Evolutionary conservation across 2,329 filamentous ascomycete genomes (phyloP), one percentile per base, ranked within the genome.

Genomic region (Ceratocystis albifundus): DNA sequence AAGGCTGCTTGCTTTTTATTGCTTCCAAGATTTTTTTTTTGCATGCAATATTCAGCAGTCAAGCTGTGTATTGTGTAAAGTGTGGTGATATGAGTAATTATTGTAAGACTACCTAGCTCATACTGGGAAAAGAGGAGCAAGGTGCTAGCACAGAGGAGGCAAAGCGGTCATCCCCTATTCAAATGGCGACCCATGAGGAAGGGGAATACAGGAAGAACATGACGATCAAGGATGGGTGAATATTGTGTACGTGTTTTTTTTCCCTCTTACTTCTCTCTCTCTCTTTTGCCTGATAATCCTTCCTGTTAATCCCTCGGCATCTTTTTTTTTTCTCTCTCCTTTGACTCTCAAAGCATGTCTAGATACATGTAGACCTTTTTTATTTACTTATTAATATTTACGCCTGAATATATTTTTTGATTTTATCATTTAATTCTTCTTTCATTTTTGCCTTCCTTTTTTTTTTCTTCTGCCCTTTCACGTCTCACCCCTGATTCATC

Each of bases 401-500:
- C n/a, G n/a, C n/a, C n/a, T n/a, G n/a, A n/a, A n/a, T n/a, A n/a
- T n/a, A n/a, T 48, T 48, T 1, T 4, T 20, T 17, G 5, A 0
- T 48, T 22, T n/a, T 22, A 7, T 6, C 22, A 8, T 50, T 5
- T 15, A 4, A 5, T 5, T 25, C n/a, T n/a, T n/a, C n/a, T n/a
- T n/a, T n/a, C n/a, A n/a, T 22, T 50, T 20, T 32, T 32, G 30
- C 30, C 7, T 32, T 32, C 30, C 4, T 7, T 28, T 53, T 53
- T n/a, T 20, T 48, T 20, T 48, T 48, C 4, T 48, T 6, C 45
- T 48, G 17, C 7, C 20, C 25, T 30, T 30, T 17, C 28, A 59
- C 28, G 55, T 59, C 55, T 59, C 55, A 59, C 32, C 55, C 55
- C 36, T 41, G 36, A 41, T 41, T 57, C 22, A 57, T 57, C 30